A percentile compares a stretch with the other conserved stretches of the same genome.
Conservation (phyloP, 495 filamentous ascomycete species). For the Lophiostoma macrostomum region DNA sequence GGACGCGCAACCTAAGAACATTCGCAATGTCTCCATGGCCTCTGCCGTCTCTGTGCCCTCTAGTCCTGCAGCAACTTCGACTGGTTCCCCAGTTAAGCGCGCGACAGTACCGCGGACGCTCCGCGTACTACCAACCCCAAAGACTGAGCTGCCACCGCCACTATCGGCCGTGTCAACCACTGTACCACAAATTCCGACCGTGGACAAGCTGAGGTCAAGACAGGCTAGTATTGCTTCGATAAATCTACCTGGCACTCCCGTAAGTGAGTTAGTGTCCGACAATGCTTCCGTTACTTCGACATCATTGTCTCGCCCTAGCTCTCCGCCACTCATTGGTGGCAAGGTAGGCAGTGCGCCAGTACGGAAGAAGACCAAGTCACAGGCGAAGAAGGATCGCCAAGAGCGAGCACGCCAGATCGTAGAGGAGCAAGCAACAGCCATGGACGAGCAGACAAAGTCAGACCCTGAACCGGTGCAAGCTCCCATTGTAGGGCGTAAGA, state of each 20-base stretch:
- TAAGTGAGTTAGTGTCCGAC: conserved; percentile 72
- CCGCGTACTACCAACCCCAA: conserved; percentile 69
- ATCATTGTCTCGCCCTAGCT: conserved; percentile 79
- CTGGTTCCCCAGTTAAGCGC: conserved; percentile 48
- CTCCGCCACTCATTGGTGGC: conserved; percentile 58
- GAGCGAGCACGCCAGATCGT: conserved; percentile 61
- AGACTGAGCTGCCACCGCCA: conserved; percentile 57
- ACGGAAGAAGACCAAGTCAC: conserved; percentile 80
- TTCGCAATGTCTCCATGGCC: conserved; percentile 26
- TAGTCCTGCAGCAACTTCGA: conserved; percentile 49
- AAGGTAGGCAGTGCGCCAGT: conserved; percentile 76
- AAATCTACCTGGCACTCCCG: conserved; percentile 74
- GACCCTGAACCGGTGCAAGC: conserved; percentile 65
- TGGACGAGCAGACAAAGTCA: conserved; percentile 50
- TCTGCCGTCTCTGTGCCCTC: conserved; percentile 44
- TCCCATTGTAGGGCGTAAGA: conserved; percentile 82
- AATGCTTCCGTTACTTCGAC: conserved; percentile 72
- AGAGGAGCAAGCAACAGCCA: conserved; percentile 61
- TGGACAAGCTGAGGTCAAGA: conserved; percentile 50
- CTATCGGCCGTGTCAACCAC: conserved; percentile 39
- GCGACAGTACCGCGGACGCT: conserved; percentile 53
- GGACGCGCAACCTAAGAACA: conserved; percentile 18
- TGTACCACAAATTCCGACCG: conserved; percentile 31
- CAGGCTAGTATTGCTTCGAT: conserved; percentile 59
- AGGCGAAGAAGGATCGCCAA: conserved; percentile 79